These are phyloP conservation scores for Mycena pura DNA, from an alignment of 768 basidiomycete species.

Conservation along the genomic window DNA sequence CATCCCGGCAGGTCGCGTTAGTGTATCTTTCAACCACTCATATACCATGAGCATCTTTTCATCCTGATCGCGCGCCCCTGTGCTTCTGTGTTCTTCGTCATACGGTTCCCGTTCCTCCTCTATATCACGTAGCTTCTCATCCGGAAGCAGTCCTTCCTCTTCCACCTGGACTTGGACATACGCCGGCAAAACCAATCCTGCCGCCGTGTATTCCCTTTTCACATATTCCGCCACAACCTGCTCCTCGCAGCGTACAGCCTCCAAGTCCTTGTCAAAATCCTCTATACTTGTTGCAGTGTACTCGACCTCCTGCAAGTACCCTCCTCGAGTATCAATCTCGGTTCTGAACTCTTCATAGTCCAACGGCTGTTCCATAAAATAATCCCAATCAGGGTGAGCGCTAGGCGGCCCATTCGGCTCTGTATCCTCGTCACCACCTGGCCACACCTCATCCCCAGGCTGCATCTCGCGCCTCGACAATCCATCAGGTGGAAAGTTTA, in stretches of 20 bases:
- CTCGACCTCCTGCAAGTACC: background rate
- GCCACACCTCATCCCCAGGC: slow-evolving; percentile 1
- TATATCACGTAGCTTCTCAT: background rate
- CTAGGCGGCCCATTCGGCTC: slow-evolving; percentile 3
- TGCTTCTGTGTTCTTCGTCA: slow-evolving; percentile 6
- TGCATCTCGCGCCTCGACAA: slow-evolving; percentile 22
- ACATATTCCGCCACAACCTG: background rate
- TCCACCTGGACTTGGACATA: background rate
- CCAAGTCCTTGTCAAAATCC: slow-evolving; percentile 2
- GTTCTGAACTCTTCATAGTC: slow-evolving; percentile 10
- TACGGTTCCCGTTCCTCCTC: slow-evolving; percentile 4
- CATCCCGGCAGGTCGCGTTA: background rate
- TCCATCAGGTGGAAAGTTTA: slow-evolving; percentile 24
- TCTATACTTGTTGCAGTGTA: background rate
- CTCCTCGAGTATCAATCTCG: slow-evolving; percentile 14
- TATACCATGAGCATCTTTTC: background rate
- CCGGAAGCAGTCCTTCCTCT: background rate
- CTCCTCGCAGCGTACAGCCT: background rate
- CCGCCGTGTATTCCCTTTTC: background rate
- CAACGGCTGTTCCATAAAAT: slow-evolving; percentile 4
- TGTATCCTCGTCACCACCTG: background rate
- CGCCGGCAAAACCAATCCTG: background rate
- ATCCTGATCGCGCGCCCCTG: background rate
- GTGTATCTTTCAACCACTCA: slow-evolving; percentile 1
- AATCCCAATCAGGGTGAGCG: slow-evolving; percentile 2